Evolutionary conservation across 177 flowering plant genomes (phyloP).

Genomic region (Tripterygium wilfordii): DNA sequence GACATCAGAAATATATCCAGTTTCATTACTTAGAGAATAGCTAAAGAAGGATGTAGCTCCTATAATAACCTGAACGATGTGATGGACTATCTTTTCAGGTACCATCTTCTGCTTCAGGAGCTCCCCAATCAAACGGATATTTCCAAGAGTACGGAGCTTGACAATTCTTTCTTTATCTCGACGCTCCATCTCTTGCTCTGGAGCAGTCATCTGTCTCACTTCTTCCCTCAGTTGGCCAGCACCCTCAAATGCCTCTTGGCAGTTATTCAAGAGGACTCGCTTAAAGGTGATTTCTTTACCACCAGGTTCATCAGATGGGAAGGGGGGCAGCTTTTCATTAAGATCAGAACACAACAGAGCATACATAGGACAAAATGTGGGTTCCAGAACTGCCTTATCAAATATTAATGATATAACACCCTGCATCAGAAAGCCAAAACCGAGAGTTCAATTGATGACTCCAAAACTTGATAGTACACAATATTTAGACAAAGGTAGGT

Average conservation of each 20-base stretch:
- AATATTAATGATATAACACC: slow-evolving; percentile 75
- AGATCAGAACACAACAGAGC: slow-evolving; percentile 81
- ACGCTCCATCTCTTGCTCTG: slow-evolving; percentile 83
- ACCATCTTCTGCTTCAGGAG: slow-evolving; percentile 96
- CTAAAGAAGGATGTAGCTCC: background rate
- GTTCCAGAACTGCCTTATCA: slow-evolving; percentile 94
- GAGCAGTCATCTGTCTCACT: slow-evolving; percentile 73
- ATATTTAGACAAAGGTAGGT: background rate
- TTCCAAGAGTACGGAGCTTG: slow-evolving; percentile 91
- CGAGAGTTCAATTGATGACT: background rate
- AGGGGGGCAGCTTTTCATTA: slow-evolving; percentile 79
- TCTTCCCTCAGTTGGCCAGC: slow-evolving; percentile 75
- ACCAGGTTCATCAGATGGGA: slow-evolving; percentile 82
- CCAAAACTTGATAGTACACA: background rate
- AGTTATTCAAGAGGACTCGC: slow-evolving; percentile 72
- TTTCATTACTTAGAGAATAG: too few relatives aligned
- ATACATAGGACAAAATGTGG: slow-evolving; percentile 96
- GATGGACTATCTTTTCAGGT: slow-evolving; percentile 89
- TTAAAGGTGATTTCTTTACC: slow-evolving; percentile 82
- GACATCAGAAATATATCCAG: too few relatives aligned
- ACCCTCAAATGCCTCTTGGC: slow-evolving; percentile 97
- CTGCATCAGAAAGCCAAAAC: slow-evolving; percentile 39
- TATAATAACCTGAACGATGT: slow-evolving; percentile 70
- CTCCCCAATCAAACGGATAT: slow-evolving; percentile 87
- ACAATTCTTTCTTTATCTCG: slow-evolving; percentile 77